Evolutionary conservation across 202 grass and related monocot species (phyloP).

Genomic region (Cymbopogon flexuosus): DNA sequence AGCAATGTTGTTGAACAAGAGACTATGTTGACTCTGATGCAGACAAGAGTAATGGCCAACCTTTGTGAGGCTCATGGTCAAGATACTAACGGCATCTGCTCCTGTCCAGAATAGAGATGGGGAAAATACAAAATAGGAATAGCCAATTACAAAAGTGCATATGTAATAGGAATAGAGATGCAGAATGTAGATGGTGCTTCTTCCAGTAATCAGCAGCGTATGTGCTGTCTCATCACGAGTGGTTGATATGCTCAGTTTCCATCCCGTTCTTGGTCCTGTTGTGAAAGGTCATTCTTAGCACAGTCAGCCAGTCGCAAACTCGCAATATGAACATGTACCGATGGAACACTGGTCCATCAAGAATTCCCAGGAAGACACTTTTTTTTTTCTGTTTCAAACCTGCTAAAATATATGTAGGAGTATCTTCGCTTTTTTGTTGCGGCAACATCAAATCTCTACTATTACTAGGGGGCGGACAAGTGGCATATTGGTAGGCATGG

Average conservation of each 20-base stretch:
- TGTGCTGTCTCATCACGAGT: neutral
- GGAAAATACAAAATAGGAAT: neutral
- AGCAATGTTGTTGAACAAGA: neutral
- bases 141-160: neutral
- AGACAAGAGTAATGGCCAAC: neutral
- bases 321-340: neutral
- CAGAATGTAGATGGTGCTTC: neutral
- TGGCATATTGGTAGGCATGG: neutral
- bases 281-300: neutral
- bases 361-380: neutral
- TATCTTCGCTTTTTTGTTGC: neutral
- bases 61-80: neutral
- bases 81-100: neutral
- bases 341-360: neutral
- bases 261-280: neutral
- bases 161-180: no score
- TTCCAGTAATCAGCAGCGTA: neutral
- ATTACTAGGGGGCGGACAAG: neutral
- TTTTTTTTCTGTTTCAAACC: neutral
- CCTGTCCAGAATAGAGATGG: neutral
- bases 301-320: neutral
- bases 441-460: neutral
- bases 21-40: neutral
- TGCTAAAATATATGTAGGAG: neutral
- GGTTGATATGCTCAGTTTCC: neutral